Percentiles rank a stretch among this genome's conserved stretches.
phyloP scores from a whole-genome alignment of 257 asterid genomes.

The Solanum bukasovii region DNA sequence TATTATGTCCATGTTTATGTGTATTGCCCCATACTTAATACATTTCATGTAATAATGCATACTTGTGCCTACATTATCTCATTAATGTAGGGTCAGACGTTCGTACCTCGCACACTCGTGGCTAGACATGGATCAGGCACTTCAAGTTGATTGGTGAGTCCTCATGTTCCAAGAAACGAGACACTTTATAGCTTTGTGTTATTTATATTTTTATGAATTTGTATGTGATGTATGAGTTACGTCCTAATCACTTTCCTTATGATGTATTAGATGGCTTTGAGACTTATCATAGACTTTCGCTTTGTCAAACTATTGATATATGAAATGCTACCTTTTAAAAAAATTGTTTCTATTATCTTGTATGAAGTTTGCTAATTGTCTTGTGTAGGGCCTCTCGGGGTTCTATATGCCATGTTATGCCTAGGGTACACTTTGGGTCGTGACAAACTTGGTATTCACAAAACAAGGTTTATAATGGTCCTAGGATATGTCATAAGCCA shows the following conservation, averaged over 20 bases:
- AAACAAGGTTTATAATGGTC: not conserved
- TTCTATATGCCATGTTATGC: not conserved
- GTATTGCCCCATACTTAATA: no score
- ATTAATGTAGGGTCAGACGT: no score
- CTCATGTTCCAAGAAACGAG: not conserved
- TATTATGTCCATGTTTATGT: no score
- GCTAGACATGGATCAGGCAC: not conserved
- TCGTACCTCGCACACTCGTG: not conserved
- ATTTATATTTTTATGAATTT: no score
- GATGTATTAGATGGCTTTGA: not conserved
- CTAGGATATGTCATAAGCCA: not conserved
- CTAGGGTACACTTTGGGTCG: not conserved
- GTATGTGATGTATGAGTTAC: not conserved
- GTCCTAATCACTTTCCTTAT: not conserved
- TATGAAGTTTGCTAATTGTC: not conserved
- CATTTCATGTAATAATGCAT: no score
- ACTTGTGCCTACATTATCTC: no score
- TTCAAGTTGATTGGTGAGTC: not conserved
- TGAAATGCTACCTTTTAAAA: not conserved
- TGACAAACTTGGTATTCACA: not conserved
- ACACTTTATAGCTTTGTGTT: not conserved
- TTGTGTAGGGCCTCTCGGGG: not conserved
- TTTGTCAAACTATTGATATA: not conserved
- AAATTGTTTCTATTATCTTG: not conserved
- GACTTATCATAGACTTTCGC: not conserved